phyloP scores from a whole-genome alignment of 23 red algal genomes.

The Gracilaria caudata region DNA sequence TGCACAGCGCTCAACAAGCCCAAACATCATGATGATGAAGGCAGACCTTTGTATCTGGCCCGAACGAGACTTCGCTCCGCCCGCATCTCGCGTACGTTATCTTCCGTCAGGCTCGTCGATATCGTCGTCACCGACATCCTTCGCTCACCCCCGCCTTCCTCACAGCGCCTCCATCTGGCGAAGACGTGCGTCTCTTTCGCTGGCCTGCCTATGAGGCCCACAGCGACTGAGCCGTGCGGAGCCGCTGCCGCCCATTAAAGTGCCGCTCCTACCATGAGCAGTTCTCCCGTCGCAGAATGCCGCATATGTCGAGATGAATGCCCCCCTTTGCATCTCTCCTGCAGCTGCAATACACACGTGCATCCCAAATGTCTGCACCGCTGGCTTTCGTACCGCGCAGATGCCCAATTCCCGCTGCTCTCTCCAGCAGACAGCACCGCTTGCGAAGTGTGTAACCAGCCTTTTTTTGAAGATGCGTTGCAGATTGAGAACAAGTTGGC shows the following conservation, averaged over 20 bases:
- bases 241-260: slow-evolving; percentile 13
- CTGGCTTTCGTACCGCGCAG: slow-evolving; percentile 53
- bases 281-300: slow-evolving; percentile 37
- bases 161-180: background rate
- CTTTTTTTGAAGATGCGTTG: slow-evolving; percentile 42
- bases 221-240: background rate
- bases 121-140: background rate
- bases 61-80: no score
- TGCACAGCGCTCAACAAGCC: background rate
- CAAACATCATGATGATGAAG: background rate
- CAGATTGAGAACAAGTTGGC: background rate
- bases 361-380: slow-evolving; percentile 42
- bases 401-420: slow-evolving; percentile 52
- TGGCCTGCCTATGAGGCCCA: slow-evolving; percentile 21
- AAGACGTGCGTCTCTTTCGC: background rate
- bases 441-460: slow-evolving; percentile 49
- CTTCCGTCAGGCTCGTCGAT: background rate
- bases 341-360: slow-evolving; percentile 50
- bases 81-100: background rate
- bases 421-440: background rate
- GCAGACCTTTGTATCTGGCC: no score
- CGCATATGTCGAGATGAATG: slow-evolving; percentile 50
- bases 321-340: slow-evolving; percentile 12
- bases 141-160: background rate
- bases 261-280: slow-evolving; percentile 16